phyloP scores from a whole-genome alignment of 192 early-diverging fungal species.

The Entomortierella beljakovae region DNA sequence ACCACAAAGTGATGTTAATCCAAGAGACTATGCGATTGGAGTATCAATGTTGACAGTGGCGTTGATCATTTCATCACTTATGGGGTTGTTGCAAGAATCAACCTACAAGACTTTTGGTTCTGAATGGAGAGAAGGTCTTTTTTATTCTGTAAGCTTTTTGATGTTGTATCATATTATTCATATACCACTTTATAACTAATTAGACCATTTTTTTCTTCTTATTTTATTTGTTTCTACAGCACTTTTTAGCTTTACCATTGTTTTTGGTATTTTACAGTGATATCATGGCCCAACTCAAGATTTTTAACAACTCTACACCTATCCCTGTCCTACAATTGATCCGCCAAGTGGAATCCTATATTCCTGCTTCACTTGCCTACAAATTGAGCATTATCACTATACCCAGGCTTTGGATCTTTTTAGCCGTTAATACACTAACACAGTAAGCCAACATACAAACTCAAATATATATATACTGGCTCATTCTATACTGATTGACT shows the following conservation, averaged over 20 bases:
- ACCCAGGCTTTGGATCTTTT: conserved; percentile 78
- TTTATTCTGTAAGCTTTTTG: conserved; percentile 74
- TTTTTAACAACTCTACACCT: conserved; percentile 68
- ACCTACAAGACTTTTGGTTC: conserved; percentile 83
- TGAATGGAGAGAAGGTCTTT: conserved; percentile 90
- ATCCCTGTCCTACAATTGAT: conserved; percentile 32
- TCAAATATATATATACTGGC: background rate
- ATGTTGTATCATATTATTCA: background rate
- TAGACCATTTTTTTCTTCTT: background rate
- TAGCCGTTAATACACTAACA: conserved; percentile 77
- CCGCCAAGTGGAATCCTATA: conserved; percentile 35
- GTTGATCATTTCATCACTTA: conserved; percentile 79
- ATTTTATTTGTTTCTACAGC: conserved; percentile 56
- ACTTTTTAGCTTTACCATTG: conserved; percentile 82
- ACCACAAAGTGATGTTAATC: background rate
- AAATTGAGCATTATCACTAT: conserved; percentile 55
- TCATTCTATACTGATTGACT: background rate
- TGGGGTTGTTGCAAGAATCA: conserved; percentile 86
- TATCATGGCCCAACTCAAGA: conserved; percentile 64
- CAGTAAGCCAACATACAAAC: conserved; percentile 67
- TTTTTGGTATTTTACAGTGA: conserved; percentile 82
- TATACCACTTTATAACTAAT: too few species aligned
- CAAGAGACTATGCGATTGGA: conserved; percentile 71
- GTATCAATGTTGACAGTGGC: conserved; percentile 76
- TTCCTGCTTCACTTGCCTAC: conserved; percentile 27